Conservation (phyloP, 768 basidiomycete species). For the Lactarius vividus region DNA sequence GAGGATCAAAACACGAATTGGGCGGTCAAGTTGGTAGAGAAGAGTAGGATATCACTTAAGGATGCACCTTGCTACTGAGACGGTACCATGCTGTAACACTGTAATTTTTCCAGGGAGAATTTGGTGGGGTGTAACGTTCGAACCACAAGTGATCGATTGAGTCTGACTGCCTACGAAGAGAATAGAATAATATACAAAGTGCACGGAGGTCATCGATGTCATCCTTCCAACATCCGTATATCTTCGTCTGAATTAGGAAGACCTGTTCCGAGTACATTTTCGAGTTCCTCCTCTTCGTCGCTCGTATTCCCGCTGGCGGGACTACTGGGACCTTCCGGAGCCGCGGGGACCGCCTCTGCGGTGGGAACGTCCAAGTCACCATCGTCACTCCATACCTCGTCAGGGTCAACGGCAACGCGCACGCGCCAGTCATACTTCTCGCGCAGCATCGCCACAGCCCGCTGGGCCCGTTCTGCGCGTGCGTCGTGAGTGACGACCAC, state of each 20-base stretch:
- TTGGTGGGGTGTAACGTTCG: neutral
- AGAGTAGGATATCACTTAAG: conserved; percentile 42
- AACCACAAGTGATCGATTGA: neutral
- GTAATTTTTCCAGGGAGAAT: neutral
- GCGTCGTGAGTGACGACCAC: conserved; percentile 67
- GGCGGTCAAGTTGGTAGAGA: conserved; percentile 38
- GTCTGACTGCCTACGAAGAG: neutral
- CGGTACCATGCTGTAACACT: neutral
- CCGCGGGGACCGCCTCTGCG: conserved; percentile 59
- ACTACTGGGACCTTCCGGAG: conserved; percentile 68
- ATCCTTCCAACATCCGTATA: conserved; percentile 22
- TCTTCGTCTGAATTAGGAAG: conserved; percentile 26
- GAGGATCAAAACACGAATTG: conserved; percentile 35
- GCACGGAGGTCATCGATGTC: conserved; percentile 9
- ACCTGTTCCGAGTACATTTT: conserved; percentile 27
- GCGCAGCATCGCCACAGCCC: conserved; percentile 71
- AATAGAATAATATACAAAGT: neutral
- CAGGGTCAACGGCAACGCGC: conserved; percentile 74
- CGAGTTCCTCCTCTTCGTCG: conserved; percentile 29
- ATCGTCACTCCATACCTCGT: conserved; percentile 65
- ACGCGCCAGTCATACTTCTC: conserved; percentile 84
- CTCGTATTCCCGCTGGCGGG: conserved; percentile 24
- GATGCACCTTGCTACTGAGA: conserved; percentile 50
- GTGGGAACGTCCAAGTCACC: conserved; percentile 55
- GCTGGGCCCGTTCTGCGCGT: conserved; percentile 72